These are phyloP conservation scores for Whalleya microplaca DNA, from an alignment of 2,329 filamentous ascomycete species.

Conservation along the genomic window DNA sequence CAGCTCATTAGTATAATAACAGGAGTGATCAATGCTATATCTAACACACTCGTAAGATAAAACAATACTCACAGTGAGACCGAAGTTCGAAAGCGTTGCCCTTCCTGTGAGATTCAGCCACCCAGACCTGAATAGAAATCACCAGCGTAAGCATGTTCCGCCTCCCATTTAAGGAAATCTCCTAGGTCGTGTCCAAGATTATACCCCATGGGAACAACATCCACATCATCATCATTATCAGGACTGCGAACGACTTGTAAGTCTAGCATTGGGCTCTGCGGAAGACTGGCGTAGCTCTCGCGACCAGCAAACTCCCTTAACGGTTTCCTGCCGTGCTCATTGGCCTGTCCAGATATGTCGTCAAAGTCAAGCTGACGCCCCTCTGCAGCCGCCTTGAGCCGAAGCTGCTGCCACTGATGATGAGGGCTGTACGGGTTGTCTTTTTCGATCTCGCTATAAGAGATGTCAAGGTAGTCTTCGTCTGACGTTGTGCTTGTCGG, in stretches of 20 bases:
- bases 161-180: constrained; percentile 62
- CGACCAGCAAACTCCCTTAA: constrained; percentile 29
- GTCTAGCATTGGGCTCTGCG: constrained; percentile 55
- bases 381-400: constrained; percentile 16
- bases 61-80: background rate
- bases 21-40: background rate
- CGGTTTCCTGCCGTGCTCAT: constrained; percentile 18
- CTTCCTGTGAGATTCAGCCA: background rate
- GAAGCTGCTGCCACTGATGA: constrained; percentile 29
- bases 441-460: constrained; percentile 33
- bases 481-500: constrained; percentile 35
- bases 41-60: background rate
- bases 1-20: background rate
- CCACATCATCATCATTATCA: constrained; percentile 43
- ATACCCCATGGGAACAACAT: constrained; percentile 61
- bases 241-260: constrained; percentile 45
- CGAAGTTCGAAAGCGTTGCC: background rate
- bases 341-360: constrained; percentile 14
- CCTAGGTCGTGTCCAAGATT: constrained; percentile 63
- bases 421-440: constrained; percentile 33
- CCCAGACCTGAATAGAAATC: constrained; percentile 27
- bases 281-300: constrained; percentile 48
- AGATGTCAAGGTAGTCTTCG: constrained; percentile 35
- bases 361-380: constrained; percentile 15
- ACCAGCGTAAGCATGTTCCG: constrained; percentile 50